phyloP scores from a whole-genome alignment of 2,329 filamentous ascomycete genomes.

The Colletotrichum orbiculare region DNA sequence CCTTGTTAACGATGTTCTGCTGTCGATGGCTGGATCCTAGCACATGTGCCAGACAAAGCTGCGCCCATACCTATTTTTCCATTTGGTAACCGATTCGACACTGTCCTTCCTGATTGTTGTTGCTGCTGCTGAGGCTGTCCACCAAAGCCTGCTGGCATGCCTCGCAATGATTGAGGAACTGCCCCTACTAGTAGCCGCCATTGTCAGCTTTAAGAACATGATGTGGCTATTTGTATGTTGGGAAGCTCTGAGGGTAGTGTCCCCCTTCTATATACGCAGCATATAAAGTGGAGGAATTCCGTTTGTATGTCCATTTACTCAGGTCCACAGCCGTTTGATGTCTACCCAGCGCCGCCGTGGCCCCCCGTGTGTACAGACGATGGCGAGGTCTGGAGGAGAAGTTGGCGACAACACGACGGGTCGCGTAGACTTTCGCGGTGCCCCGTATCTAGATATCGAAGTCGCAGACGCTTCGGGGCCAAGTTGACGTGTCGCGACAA shows the following conservation, averaged over 20 bases:
- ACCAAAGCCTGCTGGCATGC: slow-evolving; percentile 70
- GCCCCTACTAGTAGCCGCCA: slow-evolving; percentile 55
- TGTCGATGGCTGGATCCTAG: slow-evolving; percentile 20
- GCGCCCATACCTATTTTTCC: slow-evolving; percentile 69
- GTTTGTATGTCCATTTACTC: slow-evolving; percentile 3
- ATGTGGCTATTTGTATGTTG: neutral
- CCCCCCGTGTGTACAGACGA: neutral
- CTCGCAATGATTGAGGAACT: slow-evolving; percentile 71
- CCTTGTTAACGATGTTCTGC: slow-evolving; percentile 39
- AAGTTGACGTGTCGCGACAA: slow-evolving; percentile 14
- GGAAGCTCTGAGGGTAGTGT: neutral
- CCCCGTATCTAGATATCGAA: neutral
- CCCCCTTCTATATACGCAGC: neutral
- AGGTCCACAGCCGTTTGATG: neutral
- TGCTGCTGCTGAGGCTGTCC: slow-evolving; percentile 68
- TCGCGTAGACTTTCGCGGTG: slow-evolving; percentile 14
- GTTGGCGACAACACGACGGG: slow-evolving; percentile 5
- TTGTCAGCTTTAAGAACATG: slow-evolving; percentile 45
- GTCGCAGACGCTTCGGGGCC: neutral
- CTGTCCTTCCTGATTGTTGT: slow-evolving; percentile 60
- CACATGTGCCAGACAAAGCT: slow-evolving; percentile 9
- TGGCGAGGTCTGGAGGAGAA: slow-evolving; percentile 17
- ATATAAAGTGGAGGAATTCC: neutral
- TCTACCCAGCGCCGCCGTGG: slow-evolving; percentile 3
- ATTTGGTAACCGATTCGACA: slow-evolving; percentile 70